phyloP scores from a whole-genome alignment of 768 basidiomycete species.

The Amanita subjunquillea region DNA sequence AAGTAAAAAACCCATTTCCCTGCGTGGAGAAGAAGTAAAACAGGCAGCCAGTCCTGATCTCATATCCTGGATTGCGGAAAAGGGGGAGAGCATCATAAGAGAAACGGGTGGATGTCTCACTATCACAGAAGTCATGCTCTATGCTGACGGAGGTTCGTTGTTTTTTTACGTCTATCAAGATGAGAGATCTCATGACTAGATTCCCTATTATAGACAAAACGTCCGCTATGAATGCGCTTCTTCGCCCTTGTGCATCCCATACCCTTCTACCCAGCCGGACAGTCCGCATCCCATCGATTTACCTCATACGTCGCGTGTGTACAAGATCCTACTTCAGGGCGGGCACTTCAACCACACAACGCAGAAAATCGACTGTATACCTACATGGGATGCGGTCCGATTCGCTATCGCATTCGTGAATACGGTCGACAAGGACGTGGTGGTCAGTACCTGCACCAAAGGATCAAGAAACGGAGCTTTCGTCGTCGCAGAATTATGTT shows the following conservation, averaged over 20 bases:
- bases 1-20: conserved; percentile 68
- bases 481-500: conserved; percentile 64
- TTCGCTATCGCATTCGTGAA: conserved; percentile 55
- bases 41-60: conserved; percentile 66
- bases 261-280: background rate
- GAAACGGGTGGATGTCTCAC: conserved; percentile 78
- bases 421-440: conserved; percentile 39
- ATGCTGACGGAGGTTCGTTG: conserved; percentile 69
- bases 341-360: conserved; percentile 73
- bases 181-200: background rate
- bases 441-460: conserved; percentile 43
- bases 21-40: conserved; percentile 62
- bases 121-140: conserved; percentile 74
- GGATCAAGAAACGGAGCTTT: conserved; percentile 60
- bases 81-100: conserved; percentile 49
- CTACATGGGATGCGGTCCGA: conserved; percentile 40
- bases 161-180: background rate
- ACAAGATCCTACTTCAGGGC: conserved; percentile 85
- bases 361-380: conserved; percentile 38
- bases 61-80: conserved; percentile 56
- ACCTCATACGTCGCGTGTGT: conserved; percentile 72
- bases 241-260: background rate
- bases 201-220: conserved; percentile 52
- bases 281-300: conserved; percentile 67
- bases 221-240: conserved; percentile 45